These are phyloP conservation scores for Backusella westeae DNA, from an alignment of 192 early-diverging fungal genomes.

Conservation along the genomic window DNA sequence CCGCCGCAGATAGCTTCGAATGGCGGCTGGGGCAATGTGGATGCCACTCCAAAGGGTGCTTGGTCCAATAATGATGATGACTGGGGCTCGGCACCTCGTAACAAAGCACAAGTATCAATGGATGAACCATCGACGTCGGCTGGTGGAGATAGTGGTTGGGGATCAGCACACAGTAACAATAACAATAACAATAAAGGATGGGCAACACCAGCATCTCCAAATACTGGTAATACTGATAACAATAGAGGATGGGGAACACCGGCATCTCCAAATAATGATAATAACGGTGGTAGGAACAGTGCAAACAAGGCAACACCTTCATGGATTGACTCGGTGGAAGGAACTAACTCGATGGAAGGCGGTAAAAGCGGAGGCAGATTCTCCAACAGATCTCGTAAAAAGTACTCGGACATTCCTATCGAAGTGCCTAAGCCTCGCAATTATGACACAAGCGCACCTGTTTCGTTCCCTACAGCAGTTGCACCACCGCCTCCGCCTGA, in stretches of 20 bases:
- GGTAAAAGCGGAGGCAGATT: not conserved
- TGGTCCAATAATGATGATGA: not conserved
- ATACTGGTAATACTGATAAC: not conserved
- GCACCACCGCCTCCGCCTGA: conserved; percentile 3
- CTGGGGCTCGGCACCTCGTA: not conserved
- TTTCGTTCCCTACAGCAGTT: not conserved
- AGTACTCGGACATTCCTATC: not conserved
- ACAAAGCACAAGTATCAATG: not conserved
- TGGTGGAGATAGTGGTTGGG: not conserved
- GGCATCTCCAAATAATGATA: not conserved
- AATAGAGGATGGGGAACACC: not conserved
- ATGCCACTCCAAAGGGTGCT: not conserved
- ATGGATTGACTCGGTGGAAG: not conserved
- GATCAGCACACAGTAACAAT: not conserved
- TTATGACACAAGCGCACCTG: not conserved
- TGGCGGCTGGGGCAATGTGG: not conserved
- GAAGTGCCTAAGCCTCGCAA: conserved; percentile 11
- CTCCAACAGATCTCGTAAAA: not conserved
- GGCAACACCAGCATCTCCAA: not conserved
- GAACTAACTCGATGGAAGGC: not conserved
- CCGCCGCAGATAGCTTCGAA: not conserved
- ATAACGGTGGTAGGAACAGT: not conserved
- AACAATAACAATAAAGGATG: not conserved
- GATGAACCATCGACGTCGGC: too few relatives aligned
- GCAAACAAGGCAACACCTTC: not conserved